Conservation (phyloP, 2,329 filamentous ascomycete genomes). For the Microcyclospora pomicola region DNA sequence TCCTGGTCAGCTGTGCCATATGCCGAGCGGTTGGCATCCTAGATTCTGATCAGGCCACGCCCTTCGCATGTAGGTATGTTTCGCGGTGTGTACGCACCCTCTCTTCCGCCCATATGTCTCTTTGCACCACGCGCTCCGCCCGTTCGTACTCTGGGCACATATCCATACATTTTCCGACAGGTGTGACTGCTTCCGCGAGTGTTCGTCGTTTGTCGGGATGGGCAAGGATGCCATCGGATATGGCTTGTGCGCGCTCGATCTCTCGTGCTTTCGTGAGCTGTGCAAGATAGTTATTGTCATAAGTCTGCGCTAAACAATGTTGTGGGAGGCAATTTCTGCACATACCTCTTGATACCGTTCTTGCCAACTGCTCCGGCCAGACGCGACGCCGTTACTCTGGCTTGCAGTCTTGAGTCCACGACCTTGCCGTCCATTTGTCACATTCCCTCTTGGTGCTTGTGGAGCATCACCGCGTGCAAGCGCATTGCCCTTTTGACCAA, state of each 20-base stretch:
- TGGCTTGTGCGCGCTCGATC: constrained; percentile 37
- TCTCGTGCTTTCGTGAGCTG: constrained; percentile 37
- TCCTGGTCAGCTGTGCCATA: constrained; percentile 19
- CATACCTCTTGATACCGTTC: constrained; percentile 7
- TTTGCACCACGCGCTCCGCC: constrained; percentile 46
- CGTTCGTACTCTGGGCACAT: constrained; percentile 54
- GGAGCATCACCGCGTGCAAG: background rate
- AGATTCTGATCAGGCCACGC: constrained; percentile 14
- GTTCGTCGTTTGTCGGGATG: constrained; percentile 48
- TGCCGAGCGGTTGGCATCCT: constrained; percentile 17
- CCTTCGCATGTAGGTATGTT: constrained; percentile 1
- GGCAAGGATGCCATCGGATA: constrained; percentile 39
- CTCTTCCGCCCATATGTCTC: constrained; percentile 48
- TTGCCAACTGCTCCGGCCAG: constrained; percentile 2
- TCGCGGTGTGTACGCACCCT: constrained; percentile 30
- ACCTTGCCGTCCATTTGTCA: background rate
- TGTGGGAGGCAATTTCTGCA: background rate
- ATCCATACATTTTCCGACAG: constrained; percentile 46
- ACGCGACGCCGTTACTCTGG: constrained; percentile 1
- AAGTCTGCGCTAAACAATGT: too few species aligned
- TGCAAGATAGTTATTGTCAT: constrained; percentile 15
- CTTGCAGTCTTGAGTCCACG: background rate
- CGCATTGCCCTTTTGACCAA: background rate
- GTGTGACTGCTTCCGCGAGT: constrained; percentile 46
- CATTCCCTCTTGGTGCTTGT: background rate